Evolutionary conservation across 768 basidiomycete genomes (phyloP).

Genomic region (Russula virescens): DNA sequence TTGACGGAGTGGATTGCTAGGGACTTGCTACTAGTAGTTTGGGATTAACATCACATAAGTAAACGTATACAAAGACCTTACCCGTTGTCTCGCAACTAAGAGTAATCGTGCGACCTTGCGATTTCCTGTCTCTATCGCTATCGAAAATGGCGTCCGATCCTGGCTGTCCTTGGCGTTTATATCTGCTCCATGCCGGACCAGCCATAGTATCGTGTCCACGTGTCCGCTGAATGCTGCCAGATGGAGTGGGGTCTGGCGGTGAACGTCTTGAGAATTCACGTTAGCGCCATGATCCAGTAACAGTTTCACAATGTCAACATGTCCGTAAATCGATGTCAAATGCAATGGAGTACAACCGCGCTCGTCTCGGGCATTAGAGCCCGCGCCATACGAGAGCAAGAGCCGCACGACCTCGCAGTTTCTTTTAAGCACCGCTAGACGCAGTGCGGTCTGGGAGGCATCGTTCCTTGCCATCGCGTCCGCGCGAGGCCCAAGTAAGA

Average conservation of each 20-base stretch:
- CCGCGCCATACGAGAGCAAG: not conserved
- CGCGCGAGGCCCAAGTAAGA: not conserved
- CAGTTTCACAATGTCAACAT: not conserved
- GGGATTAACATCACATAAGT: not conserved
- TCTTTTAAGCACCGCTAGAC: not conserved
- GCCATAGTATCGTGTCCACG: not conserved
- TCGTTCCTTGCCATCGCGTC: not conserved
- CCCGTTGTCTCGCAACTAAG: not conserved
- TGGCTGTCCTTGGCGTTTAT: not conserved
- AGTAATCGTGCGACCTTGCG: not conserved
- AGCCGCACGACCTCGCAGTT: not conserved
- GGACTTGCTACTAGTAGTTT: no score
- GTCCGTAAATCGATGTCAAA: not conserved
- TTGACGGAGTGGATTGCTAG: no score
- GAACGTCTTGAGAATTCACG: not conserved
- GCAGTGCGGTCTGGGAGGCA: not conserved
- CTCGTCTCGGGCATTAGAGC: not conserved
- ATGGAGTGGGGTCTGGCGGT: not conserved
- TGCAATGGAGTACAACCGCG: not conserved
- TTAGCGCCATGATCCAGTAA: not conserved
- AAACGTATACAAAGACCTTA: no score
- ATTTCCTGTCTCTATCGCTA: not conserved
- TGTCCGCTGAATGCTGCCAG: not conserved
- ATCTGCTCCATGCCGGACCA: not conserved
- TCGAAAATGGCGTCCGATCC: not conserved